These are phyloP conservation scores for Mucor indicus DNA, from an alignment of 371 early-diverging fungal genomes.

Conservation along the genomic window DNA sequence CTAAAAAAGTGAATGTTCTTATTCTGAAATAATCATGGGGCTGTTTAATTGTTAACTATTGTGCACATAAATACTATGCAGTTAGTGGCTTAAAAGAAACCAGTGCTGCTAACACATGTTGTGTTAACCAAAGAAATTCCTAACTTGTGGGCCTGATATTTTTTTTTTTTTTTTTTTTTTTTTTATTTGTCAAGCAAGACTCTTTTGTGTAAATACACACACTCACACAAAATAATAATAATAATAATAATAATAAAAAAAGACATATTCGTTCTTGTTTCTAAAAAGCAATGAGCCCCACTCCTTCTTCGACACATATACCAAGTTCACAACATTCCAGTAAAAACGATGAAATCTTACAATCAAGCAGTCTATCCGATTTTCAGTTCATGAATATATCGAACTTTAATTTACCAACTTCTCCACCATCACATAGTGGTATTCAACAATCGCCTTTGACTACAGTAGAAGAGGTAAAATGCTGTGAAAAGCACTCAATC, in stretches of 20 bases:
- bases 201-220: too few relatives aligned
- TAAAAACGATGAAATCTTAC: background rate
- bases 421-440: background rate
- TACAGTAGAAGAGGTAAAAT: constrained; percentile 9
- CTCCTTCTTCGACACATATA: constrained; percentile 11
- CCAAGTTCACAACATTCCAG: constrained; percentile 2
- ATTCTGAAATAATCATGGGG: too few relatives aligned
- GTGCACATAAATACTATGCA: too few relatives aligned
- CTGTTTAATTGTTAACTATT: too few relatives aligned
- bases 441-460: background rate
- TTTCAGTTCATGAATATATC: background rate
- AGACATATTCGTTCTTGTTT: too few relatives aligned
- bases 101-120: background rate
- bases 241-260: too few relatives aligned
- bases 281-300: constrained; percentile 4
- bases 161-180: background rate
- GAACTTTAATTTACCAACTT: background rate
- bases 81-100: too few relatives aligned
- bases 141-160: too few relatives aligned
- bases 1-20: too few relatives aligned
- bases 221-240: too few relatives aligned
- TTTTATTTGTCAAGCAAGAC: background rate
- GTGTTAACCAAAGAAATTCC: too few relatives aligned
- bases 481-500: background rate
- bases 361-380: background rate